Percentiles rank a stretch among this genome's conserved stretches.
Conservation (phyloP, 169 alveolate species). For the Eimeria acervulina region DNA sequence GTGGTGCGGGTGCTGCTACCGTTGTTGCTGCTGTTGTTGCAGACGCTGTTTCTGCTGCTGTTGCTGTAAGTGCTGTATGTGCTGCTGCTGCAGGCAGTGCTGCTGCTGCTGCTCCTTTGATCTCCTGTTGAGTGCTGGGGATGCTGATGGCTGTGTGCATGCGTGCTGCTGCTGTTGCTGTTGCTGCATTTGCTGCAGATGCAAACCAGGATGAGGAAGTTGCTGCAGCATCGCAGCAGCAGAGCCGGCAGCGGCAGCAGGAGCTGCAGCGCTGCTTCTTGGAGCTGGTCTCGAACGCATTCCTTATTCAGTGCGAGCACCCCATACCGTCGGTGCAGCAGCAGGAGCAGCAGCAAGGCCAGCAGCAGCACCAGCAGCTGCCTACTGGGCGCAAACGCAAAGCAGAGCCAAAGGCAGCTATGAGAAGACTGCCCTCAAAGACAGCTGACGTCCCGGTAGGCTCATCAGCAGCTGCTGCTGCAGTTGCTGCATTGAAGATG, state of each 20-base stretch:
- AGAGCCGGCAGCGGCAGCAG: no score
- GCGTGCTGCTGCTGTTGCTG: neutral
- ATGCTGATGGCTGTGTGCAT: neutral
- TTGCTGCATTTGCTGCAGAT: conserved; percentile 4
- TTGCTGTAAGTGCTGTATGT: no score
- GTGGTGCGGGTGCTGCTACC: no score
- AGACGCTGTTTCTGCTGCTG: no score
- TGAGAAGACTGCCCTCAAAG: neutral
- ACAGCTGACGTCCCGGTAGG: conserved; percentile 11
- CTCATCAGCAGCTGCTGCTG: neutral
- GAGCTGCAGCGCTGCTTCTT: conserved; percentile 59
- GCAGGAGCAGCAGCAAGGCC: no score
- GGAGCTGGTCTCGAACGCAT: conserved; percentile 34
- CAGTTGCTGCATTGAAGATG: conserved; percentile 3
- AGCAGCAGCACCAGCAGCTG: neutral
- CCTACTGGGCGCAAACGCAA: conserved; percentile 8
- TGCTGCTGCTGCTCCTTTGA: no score
- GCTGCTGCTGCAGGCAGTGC: no score
- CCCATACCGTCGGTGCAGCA: neutral
- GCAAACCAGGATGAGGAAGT: neutral
- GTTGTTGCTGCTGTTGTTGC: no score
- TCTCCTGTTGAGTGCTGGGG: neutral
- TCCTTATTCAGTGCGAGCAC: conserved; percentile 48
- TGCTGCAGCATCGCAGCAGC: no score
- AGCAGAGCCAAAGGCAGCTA: neutral